These are phyloP conservation scores for Aphanomyces euteiches DNA, from an alignment of 352 stramenopile genomes.

Conservation along the genomic window DNA sequence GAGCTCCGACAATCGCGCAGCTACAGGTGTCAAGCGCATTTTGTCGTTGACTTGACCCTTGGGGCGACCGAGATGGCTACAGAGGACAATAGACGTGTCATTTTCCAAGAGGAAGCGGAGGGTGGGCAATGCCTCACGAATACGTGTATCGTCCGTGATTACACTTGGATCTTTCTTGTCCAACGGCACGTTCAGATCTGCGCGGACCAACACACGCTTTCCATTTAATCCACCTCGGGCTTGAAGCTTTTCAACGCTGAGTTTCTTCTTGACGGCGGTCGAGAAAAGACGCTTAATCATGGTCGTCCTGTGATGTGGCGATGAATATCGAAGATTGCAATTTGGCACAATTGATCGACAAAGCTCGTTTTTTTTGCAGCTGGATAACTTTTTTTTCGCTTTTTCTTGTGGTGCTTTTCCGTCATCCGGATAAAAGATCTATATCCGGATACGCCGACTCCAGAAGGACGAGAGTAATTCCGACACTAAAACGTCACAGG, in stretches of 20 bases:
- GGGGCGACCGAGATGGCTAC: constrained; percentile 96
- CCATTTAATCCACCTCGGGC: constrained; percentile 79
- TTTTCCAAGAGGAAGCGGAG: constrained; percentile 89
- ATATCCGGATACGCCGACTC: too few relatives aligned
- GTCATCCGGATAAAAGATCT: too few relatives aligned
- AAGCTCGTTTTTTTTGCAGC: too few relatives aligned
- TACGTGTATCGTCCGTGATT: constrained; percentile 97
- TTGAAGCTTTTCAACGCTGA: constrained; percentile 63
- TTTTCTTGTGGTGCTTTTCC: too few relatives aligned
- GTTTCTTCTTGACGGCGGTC: constrained; percentile 40
- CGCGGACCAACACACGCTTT: constrained; percentile 97
- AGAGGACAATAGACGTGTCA: constrained; percentile 95
- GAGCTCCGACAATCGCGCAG: constrained; percentile 89
- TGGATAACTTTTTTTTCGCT: too few relatives aligned
- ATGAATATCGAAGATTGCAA: too few relatives aligned
- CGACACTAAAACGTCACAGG: too few relatives aligned
- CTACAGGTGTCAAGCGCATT: constrained; percentile 89
- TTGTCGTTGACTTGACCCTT: constrained; percentile 86
- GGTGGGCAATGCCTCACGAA: constrained; percentile 93
- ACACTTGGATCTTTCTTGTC: constrained; percentile 81
- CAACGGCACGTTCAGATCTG: constrained; percentile 99
- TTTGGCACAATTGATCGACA: too few relatives aligned
- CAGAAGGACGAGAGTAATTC: too few relatives aligned
- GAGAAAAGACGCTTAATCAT: constrained; percentile 30
- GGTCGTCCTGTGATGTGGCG: neutral